These are phyloP conservation scores for Begonia peltatifolia DNA, from an alignment of 306 rosid genomes.

Conservation along the genomic window DNA sequence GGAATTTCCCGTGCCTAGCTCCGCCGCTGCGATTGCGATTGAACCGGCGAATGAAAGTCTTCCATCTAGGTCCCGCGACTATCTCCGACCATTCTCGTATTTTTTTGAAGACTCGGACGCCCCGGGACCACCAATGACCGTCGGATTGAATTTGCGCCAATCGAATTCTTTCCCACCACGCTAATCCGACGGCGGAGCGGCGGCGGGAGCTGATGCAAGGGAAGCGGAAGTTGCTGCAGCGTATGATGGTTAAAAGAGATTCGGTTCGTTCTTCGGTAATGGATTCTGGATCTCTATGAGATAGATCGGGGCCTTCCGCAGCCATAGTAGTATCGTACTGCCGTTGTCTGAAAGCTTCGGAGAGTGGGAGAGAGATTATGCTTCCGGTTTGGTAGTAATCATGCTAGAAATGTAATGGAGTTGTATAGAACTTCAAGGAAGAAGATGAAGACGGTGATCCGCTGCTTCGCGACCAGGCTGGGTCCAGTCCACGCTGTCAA, in stretches of 20 bases:
- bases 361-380: not conserved
- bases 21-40: slow-evolving; percentile 32
- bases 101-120: slow-evolving; percentile 43
- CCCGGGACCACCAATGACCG: slow-evolving; percentile 60
- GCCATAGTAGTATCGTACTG: not conserved
- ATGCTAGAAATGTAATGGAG: too few species aligned
- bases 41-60: slow-evolving; percentile 73
- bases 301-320: slow-evolving; percentile 7
- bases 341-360: not conserved
- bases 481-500: too few species aligned
- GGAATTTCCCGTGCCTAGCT: slow-evolving; percentile 46
- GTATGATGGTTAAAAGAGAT: slow-evolving; percentile 16
- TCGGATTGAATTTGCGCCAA: slow-evolving; percentile 14
- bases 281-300: slow-evolving; percentile 27
- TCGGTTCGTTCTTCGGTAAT: slow-evolving; percentile 18
- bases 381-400: slow-evolving; percentile 11
- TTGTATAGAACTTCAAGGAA: too few species aligned
- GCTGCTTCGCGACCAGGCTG: too few species aligned
- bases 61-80: slow-evolving; percentile 93
- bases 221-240: slow-evolving; percentile 43
- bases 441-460: too few species aligned
- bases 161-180: slow-evolving; percentile 60
- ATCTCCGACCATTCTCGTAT: slow-evolving; percentile 90
- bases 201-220: slow-evolving; percentile 37
- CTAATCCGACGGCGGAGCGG: slow-evolving; percentile 15